These are phyloP conservation scores for Podaxis carcinomalis DNA, from an alignment of 768 basidiomycete species.

Conservation along the genomic window DNA sequence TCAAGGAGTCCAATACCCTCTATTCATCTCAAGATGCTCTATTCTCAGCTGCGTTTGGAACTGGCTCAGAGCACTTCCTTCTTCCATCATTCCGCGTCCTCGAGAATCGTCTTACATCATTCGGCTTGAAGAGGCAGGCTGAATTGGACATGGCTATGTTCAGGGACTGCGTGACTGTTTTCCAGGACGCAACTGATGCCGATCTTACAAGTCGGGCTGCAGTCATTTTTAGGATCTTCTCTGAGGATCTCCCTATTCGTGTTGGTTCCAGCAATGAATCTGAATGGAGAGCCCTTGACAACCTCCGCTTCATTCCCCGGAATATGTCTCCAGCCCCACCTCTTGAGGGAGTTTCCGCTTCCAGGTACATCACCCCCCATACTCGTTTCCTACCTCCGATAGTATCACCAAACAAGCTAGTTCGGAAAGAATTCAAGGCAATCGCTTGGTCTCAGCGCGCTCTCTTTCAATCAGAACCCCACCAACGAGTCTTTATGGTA, in stretches of 20 bases:
- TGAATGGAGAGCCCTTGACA: slow-evolving; percentile 28
- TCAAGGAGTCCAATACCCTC: slow-evolving; percentile 23
- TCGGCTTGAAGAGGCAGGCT: slow-evolving; percentile 28
- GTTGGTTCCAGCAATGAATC: slow-evolving; percentile 13
- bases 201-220: slow-evolving; percentile 19
- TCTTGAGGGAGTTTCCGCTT: slow-evolving; percentile 13
- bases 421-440: slow-evolving; percentile 31
- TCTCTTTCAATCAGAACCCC: slow-evolving; percentile 23
- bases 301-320: slow-evolving; percentile 38
- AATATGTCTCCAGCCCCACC: slow-evolving; percentile 10
- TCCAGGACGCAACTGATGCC: slow-evolving; percentile 18
- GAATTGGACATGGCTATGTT: slow-evolving; percentile 30
- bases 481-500: slow-evolving; percentile 26
- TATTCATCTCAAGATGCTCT: slow-evolving; percentile 29
- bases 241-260: slow-evolving; percentile 27
- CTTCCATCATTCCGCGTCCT: slow-evolving; percentile 23
- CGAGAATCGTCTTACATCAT: slow-evolving; percentile 20
- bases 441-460: slow-evolving; percentile 51
- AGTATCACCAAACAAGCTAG: slow-evolving; percentile 34
- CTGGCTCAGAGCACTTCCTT: slow-evolving; percentile 27
- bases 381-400: slow-evolving; percentile 25
- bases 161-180: slow-evolving; percentile 27
- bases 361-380: slow-evolving; percentile 17
- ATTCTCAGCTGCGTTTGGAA: slow-evolving; percentile 32
- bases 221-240: slow-evolving; percentile 30